phyloP scores from a whole-genome alignment of 2,329 filamentous ascomycete species.

The Nakataea oryzae region DNA sequence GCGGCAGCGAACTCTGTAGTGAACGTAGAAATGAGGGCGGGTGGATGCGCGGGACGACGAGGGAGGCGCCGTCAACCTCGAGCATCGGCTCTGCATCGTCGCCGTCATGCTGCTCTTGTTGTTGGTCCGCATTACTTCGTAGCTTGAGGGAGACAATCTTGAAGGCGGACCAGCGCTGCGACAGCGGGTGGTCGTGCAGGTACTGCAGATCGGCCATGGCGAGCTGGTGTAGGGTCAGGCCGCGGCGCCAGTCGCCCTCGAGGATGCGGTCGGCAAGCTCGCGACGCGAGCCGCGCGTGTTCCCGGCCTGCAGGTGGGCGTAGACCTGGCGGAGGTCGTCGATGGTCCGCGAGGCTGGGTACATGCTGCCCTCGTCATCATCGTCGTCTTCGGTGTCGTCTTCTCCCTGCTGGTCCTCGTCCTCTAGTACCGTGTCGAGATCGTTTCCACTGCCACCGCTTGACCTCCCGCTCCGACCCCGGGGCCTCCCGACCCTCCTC shows the following conservation, averaged over 20 bases:
- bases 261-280: conserved; percentile 54
- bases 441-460: conserved; percentile 14
- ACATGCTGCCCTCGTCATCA: conserved; percentile 47
- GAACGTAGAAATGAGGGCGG: conserved; percentile 69
- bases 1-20: conserved; percentile 63
- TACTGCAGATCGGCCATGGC: conserved; percentile 60
- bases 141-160: conserved; percentile 43
- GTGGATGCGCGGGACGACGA: conserved; percentile 61
- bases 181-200: conserved; percentile 53
- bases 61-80: conserved; percentile 31
- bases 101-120: conserved; percentile 21
- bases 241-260: conserved; percentile 59
- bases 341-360: conserved; percentile 55
- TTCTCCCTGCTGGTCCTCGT: conserved; percentile 33
- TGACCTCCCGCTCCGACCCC: neutral
- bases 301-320: conserved; percentile 35
- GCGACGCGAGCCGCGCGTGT: conserved; percentile 43
- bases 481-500: neutral
- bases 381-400: conserved; percentile 25
- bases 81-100: conserved; percentile 22
- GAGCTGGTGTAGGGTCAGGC: conserved; percentile 54
- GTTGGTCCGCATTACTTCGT: conserved; percentile 1
- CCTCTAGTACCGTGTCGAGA: neutral
- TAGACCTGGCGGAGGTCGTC: conserved; percentile 59
- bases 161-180: conserved; percentile 54